Conservation (phyloP, 495 filamentous ascomycete genomes). For the Trichoderma gamsii region DNA sequence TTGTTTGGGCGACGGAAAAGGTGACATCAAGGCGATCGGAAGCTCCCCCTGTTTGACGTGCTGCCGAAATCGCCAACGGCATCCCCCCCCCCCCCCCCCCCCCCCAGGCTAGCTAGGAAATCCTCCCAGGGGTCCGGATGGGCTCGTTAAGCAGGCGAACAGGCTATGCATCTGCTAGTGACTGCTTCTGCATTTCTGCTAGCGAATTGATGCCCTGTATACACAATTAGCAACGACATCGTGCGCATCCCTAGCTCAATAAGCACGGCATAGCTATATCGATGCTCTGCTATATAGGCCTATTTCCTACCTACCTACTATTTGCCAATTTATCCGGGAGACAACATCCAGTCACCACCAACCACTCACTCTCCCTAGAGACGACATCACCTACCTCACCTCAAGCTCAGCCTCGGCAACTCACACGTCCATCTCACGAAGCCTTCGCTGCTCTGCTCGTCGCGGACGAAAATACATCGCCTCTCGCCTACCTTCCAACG, state of each 20-base stretch:
- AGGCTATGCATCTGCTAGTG: background rate
- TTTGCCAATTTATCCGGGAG: background rate
- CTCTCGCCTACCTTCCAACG: background rate
- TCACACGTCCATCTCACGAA: background rate
- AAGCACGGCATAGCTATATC: too few relatives aligned
- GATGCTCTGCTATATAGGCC: too few relatives aligned
- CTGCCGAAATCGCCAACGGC: background rate
- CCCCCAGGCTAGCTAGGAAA: background rate
- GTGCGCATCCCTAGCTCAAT: too few relatives aligned
- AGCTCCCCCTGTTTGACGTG: too few relatives aligned
- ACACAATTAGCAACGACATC: too few relatives aligned
- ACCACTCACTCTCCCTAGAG: too few relatives aligned
- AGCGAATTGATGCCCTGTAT: too few relatives aligned
- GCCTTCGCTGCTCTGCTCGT: background rate
- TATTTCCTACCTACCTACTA: too few relatives aligned
- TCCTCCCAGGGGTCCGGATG: background rate
- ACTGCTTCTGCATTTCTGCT: background rate
- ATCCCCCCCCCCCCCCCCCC: constrained; percentile 4
- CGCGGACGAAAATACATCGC: background rate
- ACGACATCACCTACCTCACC: background rate
- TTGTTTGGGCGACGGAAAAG: too few relatives aligned
- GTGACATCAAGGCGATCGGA: too few relatives aligned
- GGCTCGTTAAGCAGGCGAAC: background rate
- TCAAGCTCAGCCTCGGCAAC: background rate
- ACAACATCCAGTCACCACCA: background rate